A percentile compares a stretch with the other conserved stretches of the same genome.
phyloP scores from a whole-genome alignment of 2,329 filamentous ascomycete species.

The Trichoderma sp. region DNA sequence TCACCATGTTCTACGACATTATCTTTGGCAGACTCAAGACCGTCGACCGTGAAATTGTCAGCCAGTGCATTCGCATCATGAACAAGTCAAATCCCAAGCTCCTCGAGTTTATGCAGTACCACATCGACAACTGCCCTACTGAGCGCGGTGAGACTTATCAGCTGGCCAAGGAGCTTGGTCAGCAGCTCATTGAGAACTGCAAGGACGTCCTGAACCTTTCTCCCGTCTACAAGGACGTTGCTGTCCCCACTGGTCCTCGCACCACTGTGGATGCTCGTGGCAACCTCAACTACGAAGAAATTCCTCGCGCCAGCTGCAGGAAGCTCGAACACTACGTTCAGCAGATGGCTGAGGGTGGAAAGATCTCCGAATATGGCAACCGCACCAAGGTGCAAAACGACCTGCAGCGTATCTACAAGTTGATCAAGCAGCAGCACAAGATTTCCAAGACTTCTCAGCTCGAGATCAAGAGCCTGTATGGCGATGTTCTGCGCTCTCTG shows the following conservation, averaged over 20 bases:
- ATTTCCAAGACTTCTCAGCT: slow-evolving; percentile 94
- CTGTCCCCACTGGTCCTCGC: slow-evolving; percentile 84
- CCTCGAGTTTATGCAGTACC: slow-evolving; percentile 99
- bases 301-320: slow-evolving; percentile 81
- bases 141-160: slow-evolving; percentile 97
- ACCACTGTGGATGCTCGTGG: slow-evolving; percentile 91
- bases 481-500: slow-evolving; percentile 89
- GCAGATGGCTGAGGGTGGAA: slow-evolving; percentile 97
- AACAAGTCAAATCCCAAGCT: slow-evolving; percentile 96
- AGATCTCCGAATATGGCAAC: slow-evolving; percentile 98
- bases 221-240: slow-evolving; percentile 95
- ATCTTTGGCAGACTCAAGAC: slow-evolving; percentile 93
- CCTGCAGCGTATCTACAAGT: slow-evolving; percentile 91
- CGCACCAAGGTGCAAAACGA: slow-evolving; percentile 98
- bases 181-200: slow-evolving; percentile 96
- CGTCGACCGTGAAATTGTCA: slow-evolving; percentile 96
- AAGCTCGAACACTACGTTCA: slow-evolving; percentile 98
- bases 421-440: slow-evolving; percentile 98
- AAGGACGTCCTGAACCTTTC: slow-evolving; percentile 82
- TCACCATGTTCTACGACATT: slow-evolving; percentile 99
- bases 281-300: slow-evolving; percentile 89
- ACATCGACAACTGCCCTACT: slow-evolving; percentile 97
- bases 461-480: slow-evolving; percentile 94
- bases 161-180: slow-evolving; percentile 91
- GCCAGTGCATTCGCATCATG: slow-evolving; percentile 98